Percentiles rank a stretch among this genome's conserved stretches.
These are phyloP conservation scores for Acer campestre DNA, from an alignment of 345 rosid species.

Conservation along the genomic window DNA sequence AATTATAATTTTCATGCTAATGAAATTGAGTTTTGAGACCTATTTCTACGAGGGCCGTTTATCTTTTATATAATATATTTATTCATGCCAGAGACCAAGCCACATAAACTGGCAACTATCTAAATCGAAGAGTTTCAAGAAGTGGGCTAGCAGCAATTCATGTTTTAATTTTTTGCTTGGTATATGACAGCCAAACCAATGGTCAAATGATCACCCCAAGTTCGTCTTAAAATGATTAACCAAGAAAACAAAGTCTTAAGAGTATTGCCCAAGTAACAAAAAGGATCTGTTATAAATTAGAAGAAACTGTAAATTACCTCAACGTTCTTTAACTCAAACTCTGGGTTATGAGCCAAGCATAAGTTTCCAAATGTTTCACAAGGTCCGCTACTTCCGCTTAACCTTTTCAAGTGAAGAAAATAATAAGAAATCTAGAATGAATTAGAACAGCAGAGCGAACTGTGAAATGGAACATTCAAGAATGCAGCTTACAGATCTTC, in stretches of 20 bases:
- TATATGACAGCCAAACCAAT: background rate
- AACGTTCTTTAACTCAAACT: constrained; percentile 77
- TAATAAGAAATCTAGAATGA: constrained; percentile 1
- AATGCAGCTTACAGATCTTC: constrained; percentile 82
- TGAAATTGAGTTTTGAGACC: background rate
- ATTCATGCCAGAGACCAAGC: no score
- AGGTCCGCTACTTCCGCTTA: constrained; percentile 86
- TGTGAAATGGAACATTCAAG: constrained; percentile 7
- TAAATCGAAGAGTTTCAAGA: background rate
- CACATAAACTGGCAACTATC: no score
- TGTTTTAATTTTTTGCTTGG: background rate
- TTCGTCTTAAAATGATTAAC: no score
- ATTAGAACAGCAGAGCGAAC: background rate
- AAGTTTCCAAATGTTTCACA: constrained; percentile 83
- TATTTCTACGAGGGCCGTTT: no score
- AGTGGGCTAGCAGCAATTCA: background rate
- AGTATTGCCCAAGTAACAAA: background rate
- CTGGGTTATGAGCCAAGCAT: constrained; percentile 71
- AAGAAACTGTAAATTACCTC: constrained; percentile 57
- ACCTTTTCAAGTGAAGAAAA: constrained; percentile 43
- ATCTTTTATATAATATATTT: no score
- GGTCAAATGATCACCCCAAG: no score
- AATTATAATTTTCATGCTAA: no score
- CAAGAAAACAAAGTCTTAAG: background rate
- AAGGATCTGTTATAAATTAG: background rate